Conservation (phyloP, 768 basidiomycete genomes). For the Tubosaeta sp. region DNA sequence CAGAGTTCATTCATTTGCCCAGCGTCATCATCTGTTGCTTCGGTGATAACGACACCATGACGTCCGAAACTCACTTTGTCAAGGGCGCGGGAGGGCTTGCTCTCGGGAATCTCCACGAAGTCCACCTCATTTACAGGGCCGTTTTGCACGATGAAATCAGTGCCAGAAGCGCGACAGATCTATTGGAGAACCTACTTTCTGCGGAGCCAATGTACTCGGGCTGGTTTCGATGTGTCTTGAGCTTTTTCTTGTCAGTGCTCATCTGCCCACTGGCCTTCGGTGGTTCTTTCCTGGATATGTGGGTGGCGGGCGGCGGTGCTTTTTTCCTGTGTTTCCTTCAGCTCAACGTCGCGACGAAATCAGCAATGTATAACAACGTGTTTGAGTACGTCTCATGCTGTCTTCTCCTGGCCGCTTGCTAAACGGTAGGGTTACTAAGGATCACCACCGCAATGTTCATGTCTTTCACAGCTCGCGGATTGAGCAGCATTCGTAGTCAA, state of each 20-base stretch:
- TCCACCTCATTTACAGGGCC: slow-evolving; percentile 78
- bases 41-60: slow-evolving; percentile 84
- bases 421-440: slow-evolving; percentile 35
- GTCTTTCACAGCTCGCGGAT: slow-evolving; percentile 74
- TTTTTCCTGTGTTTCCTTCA: slow-evolving; percentile 68
- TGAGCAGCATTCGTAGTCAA: slow-evolving; percentile 71
- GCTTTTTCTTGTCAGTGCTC: slow-evolving; percentile 66
- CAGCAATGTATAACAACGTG: slow-evolving; percentile 81
- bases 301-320: slow-evolving; percentile 69
- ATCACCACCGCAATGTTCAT: slow-evolving; percentile 80
- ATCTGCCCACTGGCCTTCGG: slow-evolving; percentile 87
- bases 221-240: slow-evolving; percentile 58
- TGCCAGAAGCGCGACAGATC: slow-evolving; percentile 66
- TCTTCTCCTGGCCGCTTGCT: slow-evolving; percentile 1
- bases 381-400: slow-evolving; percentile 59
- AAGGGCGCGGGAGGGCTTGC: slow-evolving; percentile 74
- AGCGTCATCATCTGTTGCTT: slow-evolving; percentile 83
- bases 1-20: slow-evolving; percentile 86
- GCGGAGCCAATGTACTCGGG: slow-evolving; percentile 62
- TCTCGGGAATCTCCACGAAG: slow-evolving; percentile 79
- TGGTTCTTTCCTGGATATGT: slow-evolving; percentile 81
- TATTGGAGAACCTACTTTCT: slow-evolving; percentile 59
- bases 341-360: slow-evolving; percentile 68
- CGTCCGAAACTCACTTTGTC: slow-evolving; percentile 85
- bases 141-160: slow-evolving; percentile 93